phyloP scores from a whole-genome alignment of 345 rosid species.

The Alliaria petiolata region DNA sequence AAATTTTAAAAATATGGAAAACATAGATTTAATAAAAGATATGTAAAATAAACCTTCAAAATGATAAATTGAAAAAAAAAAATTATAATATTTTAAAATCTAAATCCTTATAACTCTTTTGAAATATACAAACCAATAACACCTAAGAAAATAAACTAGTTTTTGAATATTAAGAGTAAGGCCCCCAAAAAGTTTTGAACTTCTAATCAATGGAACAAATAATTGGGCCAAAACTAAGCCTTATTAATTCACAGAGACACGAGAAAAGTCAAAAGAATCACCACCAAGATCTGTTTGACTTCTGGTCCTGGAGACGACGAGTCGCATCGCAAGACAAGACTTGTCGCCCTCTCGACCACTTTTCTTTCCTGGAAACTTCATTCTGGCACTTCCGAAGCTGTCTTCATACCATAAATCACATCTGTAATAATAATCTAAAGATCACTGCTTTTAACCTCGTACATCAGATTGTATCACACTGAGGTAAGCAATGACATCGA shows the following conservation, averaged over 20 bases:
- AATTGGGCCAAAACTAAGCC: not conserved
- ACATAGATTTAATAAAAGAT: too few relatives aligned
- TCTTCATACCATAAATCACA: not conserved
- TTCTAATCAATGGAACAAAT: not conserved
- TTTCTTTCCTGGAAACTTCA: not conserved
- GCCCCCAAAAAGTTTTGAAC: too few relatives aligned
- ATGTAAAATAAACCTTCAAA: too few relatives aligned
- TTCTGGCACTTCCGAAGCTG: not conserved
- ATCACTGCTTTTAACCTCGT: not conserved
- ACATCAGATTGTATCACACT: conserved; percentile 1
- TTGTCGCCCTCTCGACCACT: not conserved
- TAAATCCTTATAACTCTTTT: too few relatives aligned
- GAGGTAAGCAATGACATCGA: conserved; percentile 28
- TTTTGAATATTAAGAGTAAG: too few relatives aligned
- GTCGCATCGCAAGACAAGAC: too few relatives aligned
- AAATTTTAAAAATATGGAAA: too few relatives aligned
- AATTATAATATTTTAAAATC: too few relatives aligned
- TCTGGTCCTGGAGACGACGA: too few relatives aligned
- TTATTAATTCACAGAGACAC: not conserved
- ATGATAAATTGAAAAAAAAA: too few relatives aligned
- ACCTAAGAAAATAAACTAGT: too few relatives aligned
- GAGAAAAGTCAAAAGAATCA: not conserved
- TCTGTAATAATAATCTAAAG: conserved; percentile 1
- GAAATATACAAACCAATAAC: too few relatives aligned
- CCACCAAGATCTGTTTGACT: not conserved